Evolutionary conservation across 495 filamentous ascomycete species (phyloP), one percentile per base, ranked within the genome.

Genomic region (Talaromyces ruber): DNA sequence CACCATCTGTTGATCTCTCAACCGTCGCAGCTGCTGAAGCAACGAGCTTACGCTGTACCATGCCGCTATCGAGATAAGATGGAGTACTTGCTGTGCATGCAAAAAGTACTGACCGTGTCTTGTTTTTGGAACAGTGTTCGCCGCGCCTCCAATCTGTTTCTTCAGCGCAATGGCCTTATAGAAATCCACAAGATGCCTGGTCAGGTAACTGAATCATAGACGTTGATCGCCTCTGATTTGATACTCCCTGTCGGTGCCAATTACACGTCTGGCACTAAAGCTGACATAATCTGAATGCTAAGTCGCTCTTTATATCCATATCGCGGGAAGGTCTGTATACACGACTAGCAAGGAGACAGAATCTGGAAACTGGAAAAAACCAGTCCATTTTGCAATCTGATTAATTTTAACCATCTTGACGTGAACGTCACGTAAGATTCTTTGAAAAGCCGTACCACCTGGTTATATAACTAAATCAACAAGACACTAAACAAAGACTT

Each of bases 71-170:
- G 0, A 59, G 72, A 29, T 63, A 79, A 14, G 29, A 66, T 6
- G 72, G 67, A 4, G 69, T 84, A 5, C 55, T 83, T 54, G 61
- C 43, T 7, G 79, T 78, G 9, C 84, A 80, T 62, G 65, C 74
- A 1, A 71, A 72, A 28, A 72, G 70, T 50, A 45, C 74, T 1
- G 71, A 76, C 51, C 65, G 65, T 37, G 72, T 75, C 3, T 77
- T 77, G 59, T 82, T 79, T 64, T 52, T 82, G 57, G 63, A 39
- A 9, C 34, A 39, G 34, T 9, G 4, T 39, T 16, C 16, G 34
- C 34, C 5, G 34, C 34, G 8, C 12, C 30, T 39, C 16, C 34
- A 39, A 16, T 39, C 9, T 39, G 14, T 39, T 14, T 39, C 34
- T 39, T 14, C 14, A 16, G 34, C 4, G 14, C 34, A 5, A 39